A percentile compares a stretch with the other conserved stretches of the same genome.
phyloP scores from a whole-genome alignment of 257 asterid genomes.

The Leptodermis oblonga region DNA sequence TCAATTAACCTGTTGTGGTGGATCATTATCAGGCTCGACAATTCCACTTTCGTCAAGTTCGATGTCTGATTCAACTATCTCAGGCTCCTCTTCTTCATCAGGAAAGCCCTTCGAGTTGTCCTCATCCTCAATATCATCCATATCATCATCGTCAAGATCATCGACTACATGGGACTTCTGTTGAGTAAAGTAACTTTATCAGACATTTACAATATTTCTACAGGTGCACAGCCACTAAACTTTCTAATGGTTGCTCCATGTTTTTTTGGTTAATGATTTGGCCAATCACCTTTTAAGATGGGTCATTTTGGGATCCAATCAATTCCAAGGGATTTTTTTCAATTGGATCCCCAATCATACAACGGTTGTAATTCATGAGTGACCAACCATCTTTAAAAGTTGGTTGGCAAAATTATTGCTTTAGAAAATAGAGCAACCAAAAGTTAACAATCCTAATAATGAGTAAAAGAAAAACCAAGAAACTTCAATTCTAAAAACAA shows the following conservation, averaged over 20 bases:
- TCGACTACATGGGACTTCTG: slow-evolving; percentile 62
- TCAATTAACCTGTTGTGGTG: slow-evolving; percentile 65
- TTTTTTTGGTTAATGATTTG: no score
- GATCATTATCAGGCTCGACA: slow-evolving; percentile 85
- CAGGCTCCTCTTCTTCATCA: slow-evolving; percentile 83
- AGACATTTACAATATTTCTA: background rate
- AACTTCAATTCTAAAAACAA: background rate
- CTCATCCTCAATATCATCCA: slow-evolving; percentile 45
- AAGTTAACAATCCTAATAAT: background rate
- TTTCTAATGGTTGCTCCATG: no score
- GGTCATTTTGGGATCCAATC: no score
- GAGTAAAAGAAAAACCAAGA: background rate
- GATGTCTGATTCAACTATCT: slow-evolving; percentile 80
- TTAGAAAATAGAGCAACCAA: no score
- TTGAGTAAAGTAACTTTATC: background rate
- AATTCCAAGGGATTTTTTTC: no score
- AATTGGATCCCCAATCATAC: no score
- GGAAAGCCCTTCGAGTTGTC: slow-evolving; percentile 27
- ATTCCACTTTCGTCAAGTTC: slow-evolving; percentile 81
- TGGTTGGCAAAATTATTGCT: no score
- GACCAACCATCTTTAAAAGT: no score
- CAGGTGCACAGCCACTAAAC: no score
- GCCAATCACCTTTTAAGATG: no score
- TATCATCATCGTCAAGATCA: slow-evolving; percentile 76
- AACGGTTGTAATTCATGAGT: no score